Conservation (phyloP, 2,329 filamentous ascomycete species). For the Xylaria sp. region DNA sequence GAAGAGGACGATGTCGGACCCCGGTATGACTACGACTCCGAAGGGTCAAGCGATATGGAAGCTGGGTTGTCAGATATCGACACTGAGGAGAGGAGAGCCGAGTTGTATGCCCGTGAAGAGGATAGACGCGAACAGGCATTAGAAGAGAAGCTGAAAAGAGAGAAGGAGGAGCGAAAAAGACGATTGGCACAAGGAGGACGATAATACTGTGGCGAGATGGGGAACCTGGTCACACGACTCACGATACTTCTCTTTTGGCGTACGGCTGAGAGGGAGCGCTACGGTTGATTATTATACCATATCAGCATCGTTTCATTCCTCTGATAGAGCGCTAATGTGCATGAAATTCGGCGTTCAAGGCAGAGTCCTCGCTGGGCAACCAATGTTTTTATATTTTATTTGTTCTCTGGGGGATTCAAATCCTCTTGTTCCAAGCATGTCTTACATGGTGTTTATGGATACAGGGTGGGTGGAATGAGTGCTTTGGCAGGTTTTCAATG, state of each 20-base stretch:
- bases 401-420: slow-evolving; percentile 6
- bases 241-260: slow-evolving; percentile 26
- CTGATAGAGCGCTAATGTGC: slow-evolving; percentile 25
- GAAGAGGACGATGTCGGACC: slow-evolving; percentile 54
- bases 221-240: slow-evolving; percentile 19
- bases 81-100: slow-evolving; percentile 69
- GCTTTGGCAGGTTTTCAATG: not conserved
- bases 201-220: slow-evolving; percentile 13
- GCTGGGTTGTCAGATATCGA: slow-evolving; percentile 77
- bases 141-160: slow-evolving; percentile 42
- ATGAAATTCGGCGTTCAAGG: slow-evolving; percentile 31
- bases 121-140: slow-evolving; percentile 64
- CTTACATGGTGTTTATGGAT: slow-evolving; percentile 21
- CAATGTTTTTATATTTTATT: too few species aligned
- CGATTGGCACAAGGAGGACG: slow-evolving; percentile 29
- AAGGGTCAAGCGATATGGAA: slow-evolving; percentile 78
- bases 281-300: slow-evolving; percentile 8
- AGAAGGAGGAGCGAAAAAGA: slow-evolving; percentile 42
- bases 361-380: slow-evolving; percentile 31
- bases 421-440: slow-evolving; percentile 12
- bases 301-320: slow-evolving; percentile 18
- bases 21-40: slow-evolving; percentile 64
- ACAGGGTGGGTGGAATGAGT: slow-evolving; percentile 12
- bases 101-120: slow-evolving; percentile 67
- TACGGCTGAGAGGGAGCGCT: slow-evolving; percentile 24